These are phyloP conservation scores for Rhodomyrtus tomentosa DNA, from an alignment of 345 rosid genomes.

Conservation along the genomic window DNA sequence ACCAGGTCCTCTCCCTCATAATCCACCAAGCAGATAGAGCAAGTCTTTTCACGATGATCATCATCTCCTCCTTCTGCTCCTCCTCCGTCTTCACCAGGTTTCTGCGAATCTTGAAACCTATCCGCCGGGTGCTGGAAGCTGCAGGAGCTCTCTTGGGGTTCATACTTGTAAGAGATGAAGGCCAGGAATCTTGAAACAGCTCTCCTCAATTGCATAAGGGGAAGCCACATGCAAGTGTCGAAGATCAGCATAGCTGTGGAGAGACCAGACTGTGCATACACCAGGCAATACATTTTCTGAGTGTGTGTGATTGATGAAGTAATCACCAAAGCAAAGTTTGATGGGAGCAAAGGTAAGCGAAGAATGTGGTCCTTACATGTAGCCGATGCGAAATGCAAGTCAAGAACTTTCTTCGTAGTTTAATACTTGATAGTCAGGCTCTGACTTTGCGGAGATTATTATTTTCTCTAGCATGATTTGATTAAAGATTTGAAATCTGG, in stretches of 20 bases:
- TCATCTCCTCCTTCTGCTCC: too few relatives aligned
- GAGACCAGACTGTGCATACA: slow-evolving; percentile 27
- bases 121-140: slow-evolving; percentile 9
- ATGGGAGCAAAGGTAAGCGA: background rate
- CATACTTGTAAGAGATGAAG: background rate
- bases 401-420: background rate
- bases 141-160: background rate
- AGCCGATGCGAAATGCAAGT: background rate
- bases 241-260: slow-evolving; percentile 38
- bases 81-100: background rate
- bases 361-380: background rate
- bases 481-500: background rate
- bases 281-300: slow-evolving; percentile 28
- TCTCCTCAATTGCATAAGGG: slow-evolving; percentile 22
- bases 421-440: background rate
- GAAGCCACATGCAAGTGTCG: slow-evolving; percentile 44
- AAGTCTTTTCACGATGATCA: too few relatives aligned
- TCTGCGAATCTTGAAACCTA: slow-evolving; percentile 20
- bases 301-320: background rate
- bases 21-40: slow-evolving; percentile 57
- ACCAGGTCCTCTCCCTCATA: slow-evolving; percentile 37
- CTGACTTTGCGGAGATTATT: background rate
- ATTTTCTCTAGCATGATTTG: background rate
- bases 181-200: background rate
- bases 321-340: background rate